Evolutionary conservation across 169 alveolate genomes (phyloP).

Genomic region (Plasmodium gallinaceum): DNA sequence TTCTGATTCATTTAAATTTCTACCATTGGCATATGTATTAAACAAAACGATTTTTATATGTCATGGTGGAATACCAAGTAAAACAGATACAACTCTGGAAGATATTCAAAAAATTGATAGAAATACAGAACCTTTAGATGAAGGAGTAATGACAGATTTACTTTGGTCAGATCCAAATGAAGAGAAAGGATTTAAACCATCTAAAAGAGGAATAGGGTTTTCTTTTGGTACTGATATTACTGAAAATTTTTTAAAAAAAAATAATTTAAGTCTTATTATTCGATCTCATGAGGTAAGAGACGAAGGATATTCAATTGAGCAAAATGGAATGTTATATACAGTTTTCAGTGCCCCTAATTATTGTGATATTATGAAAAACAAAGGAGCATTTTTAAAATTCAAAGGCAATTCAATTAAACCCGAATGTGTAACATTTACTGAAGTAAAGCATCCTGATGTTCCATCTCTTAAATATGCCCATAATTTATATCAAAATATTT

Average conservation of each 20-base stretch:
- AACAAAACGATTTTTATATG: conserved; percentile 95
- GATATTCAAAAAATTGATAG: conserved; percentile 95
- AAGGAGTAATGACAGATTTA: conserved; percentile 95
- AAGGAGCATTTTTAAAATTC: conserved; percentile 93
- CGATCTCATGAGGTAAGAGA: conserved; percentile 99
- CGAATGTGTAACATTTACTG: conserved; percentile 87
- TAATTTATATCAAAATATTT: conserved; percentile 72
- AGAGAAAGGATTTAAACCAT: conserved; percentile 96
- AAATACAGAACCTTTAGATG: conserved; percentile 96
- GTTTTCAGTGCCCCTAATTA: conserved; percentile 99
- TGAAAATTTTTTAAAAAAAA: conserved; percentile 92
- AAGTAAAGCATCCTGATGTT: conserved; percentile 93
- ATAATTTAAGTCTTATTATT: conserved; percentile 92
- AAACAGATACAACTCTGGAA: conserved; percentile 95
- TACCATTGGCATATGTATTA: conserved; percentile 98
- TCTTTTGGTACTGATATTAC: conserved; percentile 98
- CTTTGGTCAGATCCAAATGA: conserved; percentile 99
- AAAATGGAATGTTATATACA: conserved; percentile 96
- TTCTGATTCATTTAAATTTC: conserved; percentile 92
- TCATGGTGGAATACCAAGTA: conserved; percentile 98
- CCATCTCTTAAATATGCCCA: conserved; percentile 93
- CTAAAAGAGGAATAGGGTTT: conserved; percentile 98
- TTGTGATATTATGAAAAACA: conserved; percentile 99
- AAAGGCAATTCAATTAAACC: conserved; percentile 85
- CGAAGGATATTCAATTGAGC: conserved; percentile 98